These are phyloP conservation scores for Didymella pinodella DNA, from an alignment of 2,329 filamentous ascomycete genomes.

Conservation along the genomic window DNA sequence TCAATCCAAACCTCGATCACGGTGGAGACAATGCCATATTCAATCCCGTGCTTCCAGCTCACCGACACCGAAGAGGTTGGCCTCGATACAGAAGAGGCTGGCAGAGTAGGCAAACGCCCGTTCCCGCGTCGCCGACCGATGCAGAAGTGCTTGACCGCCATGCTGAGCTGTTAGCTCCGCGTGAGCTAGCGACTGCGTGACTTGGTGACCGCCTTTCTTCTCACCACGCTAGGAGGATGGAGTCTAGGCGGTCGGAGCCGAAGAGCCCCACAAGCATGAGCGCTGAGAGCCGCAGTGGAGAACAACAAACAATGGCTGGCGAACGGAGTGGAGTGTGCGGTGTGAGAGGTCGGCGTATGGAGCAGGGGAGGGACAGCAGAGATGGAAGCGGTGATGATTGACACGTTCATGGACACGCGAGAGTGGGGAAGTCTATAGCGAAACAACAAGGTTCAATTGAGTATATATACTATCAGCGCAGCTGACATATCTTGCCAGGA, in stretches of 20 bases:
- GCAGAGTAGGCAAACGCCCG: conserved; percentile 7
- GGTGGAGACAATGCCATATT: background rate
- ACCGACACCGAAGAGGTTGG: background rate
- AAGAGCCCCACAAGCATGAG: conserved; percentile 3
- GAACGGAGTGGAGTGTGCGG: background rate
- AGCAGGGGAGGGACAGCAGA: background rate
- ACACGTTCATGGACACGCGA: conserved; percentile 2
- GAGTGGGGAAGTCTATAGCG: background rate
- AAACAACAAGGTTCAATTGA: background rate
- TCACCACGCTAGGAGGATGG: conserved; percentile 5
- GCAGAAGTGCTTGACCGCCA: conserved; percentile 4
- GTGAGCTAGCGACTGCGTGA: background rate
- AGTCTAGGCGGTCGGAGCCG: conserved; percentile 8
- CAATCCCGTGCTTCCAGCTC: background rate
- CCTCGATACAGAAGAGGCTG: background rate
- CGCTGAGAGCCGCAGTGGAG: conserved; percentile 17
- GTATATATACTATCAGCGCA: conserved; percentile 1
- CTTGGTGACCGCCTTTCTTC: conserved; percentile 17
- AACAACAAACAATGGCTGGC: conserved; percentile 6
- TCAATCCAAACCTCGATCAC: background rate
- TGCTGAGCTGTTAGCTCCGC: background rate
- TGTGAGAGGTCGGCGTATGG: conserved; percentile 3
- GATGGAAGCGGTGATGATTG: conserved; percentile 6
- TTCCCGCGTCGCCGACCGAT: conserved; percentile 4
- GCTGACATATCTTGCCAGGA: background rate